A percentile compares a stretch with the other conserved stretches of the same genome.
phyloP scores from a whole-genome alignment of 345 rosid species.

The Hibiscus syriacus region DNA sequence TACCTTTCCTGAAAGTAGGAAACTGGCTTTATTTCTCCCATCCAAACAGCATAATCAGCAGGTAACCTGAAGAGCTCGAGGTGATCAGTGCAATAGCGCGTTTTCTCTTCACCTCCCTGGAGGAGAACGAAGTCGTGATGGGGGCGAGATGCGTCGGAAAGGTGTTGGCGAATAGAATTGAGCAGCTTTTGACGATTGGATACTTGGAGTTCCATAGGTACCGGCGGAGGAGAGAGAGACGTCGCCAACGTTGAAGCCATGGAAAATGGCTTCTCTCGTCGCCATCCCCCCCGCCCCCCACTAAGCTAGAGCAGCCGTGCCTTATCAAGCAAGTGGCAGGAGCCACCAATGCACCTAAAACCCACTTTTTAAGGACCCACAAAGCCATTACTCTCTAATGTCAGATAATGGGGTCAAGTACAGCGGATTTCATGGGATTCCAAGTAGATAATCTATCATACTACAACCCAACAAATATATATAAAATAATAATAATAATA shows the following conservation, averaged over 20 bases:
- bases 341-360: too few species aligned
- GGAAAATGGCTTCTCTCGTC: slow-evolving; percentile 12
- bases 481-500: too few species aligned
- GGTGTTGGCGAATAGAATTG: slow-evolving; percentile 42
- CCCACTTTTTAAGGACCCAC: too few species aligned
- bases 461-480: too few species aligned
- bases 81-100: slow-evolving; percentile 88
- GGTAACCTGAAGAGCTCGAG: slow-evolving; percentile 80
- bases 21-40: slow-evolving; percentile 73
- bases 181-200: slow-evolving; percentile 60
- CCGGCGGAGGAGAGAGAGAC: slow-evolving; percentile 53
- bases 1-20: slow-evolving; percentile 66
- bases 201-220: slow-evolving; percentile 67
- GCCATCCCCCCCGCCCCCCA: neutral
- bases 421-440: too few species aligned
- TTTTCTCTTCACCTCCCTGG: slow-evolving; percentile 87
- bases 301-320: neutral
- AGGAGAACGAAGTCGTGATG: slow-evolving; percentile 67
- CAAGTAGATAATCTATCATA: too few species aligned
- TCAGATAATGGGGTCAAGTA: too few species aligned
- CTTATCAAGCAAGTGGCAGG: too few species aligned
- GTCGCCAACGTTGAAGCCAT: slow-evolving; percentile 44
- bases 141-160: slow-evolving; percentile 39
- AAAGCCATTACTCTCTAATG: too few species aligned
- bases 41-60: slow-evolving; percentile 68